Evolutionary conservation across 169 alveolate genomes (phyloP).

Genomic region (Sarcocystis neurona): DNA sequence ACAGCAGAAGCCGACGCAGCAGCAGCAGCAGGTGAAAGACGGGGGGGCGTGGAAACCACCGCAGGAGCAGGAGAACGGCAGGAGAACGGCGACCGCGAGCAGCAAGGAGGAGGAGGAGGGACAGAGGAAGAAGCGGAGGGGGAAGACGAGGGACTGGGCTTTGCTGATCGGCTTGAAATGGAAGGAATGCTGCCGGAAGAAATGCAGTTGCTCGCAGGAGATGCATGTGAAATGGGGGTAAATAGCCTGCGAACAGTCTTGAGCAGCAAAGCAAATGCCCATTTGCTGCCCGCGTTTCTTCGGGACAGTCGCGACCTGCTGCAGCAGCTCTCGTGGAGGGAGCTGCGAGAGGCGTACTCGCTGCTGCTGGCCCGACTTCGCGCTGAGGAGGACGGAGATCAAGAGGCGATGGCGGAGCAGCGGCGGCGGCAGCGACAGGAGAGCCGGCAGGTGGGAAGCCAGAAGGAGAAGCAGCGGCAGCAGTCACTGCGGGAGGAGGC

Average conservation of each 20-base stretch:
- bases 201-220: background rate
- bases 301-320: background rate
- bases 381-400: background rate
- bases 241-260: background rate
- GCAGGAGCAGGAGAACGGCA: too few species aligned
- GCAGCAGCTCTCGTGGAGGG: slow-evolving; percentile 1
- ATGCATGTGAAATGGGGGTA: slow-evolving; percentile 14
- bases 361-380: background rate
- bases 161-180: slow-evolving; percentile 10
- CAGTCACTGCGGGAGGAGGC: slow-evolving; percentile 1
- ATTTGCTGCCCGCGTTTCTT: background rate
- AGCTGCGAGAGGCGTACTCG: slow-evolving; percentile 18
- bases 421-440: background rate
- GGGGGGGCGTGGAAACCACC: background rate
- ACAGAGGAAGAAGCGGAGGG: background rate
- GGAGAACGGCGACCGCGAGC: background rate
- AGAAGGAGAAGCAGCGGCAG: background rate
- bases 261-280: background rate
- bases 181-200: slow-evolving; percentile 11
- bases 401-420: slow-evolving; percentile 8
- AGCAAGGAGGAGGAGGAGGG: background rate
- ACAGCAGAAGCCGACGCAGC: slow-evolving; percentile 12
- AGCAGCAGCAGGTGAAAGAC: background rate
- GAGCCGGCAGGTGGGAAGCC: background rate
- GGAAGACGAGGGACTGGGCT: too few species aligned